Conservation (phyloP, 139 green algal genomes). For the Chlamydomonas urium region DNA sequence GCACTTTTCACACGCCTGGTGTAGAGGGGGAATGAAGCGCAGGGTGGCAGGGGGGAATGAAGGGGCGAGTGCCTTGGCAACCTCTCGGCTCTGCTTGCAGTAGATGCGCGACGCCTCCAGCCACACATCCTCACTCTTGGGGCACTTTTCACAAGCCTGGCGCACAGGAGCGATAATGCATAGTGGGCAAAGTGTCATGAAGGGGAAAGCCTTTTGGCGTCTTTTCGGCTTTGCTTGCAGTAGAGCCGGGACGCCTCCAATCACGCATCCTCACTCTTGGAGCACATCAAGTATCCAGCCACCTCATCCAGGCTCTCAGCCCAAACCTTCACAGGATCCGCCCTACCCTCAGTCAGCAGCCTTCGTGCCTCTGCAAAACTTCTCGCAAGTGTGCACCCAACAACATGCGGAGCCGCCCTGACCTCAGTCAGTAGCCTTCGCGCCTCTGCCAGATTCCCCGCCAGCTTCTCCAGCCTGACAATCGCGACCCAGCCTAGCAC, state of each 20-base stretch:
- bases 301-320: no score
- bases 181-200: no score
- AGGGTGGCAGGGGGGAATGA: no score
- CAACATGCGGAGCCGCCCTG: no score
- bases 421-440: constrained; percentile 51
- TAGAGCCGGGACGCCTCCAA: constrained; percentile 90
- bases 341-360: neutral
- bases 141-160: constrained; percentile 80
- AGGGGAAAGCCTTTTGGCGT: constrained; percentile 85
- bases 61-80: constrained; percentile 83
- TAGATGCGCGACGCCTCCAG: constrained; percentile 90
- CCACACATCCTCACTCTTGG: constrained; percentile 97
- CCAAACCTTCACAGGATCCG: no score
- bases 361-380: no score
- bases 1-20: constrained; percentile 80
- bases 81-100: constrained; percentile 44
- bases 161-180: no score
- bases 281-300: no score
- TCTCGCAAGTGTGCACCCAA: no score
- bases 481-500: constrained; percentile 49
- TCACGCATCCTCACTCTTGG: constrained; percentile 96
- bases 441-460: constrained; percentile 60
- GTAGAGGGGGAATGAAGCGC: no score
- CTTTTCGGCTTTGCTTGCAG: constrained; percentile 43
- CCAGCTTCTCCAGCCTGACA: constrained; percentile 45